Evolutionary conservation across 2,329 filamentous ascomycete species (phyloP).

Genomic region (Colletotrichum salicis): DNA sequence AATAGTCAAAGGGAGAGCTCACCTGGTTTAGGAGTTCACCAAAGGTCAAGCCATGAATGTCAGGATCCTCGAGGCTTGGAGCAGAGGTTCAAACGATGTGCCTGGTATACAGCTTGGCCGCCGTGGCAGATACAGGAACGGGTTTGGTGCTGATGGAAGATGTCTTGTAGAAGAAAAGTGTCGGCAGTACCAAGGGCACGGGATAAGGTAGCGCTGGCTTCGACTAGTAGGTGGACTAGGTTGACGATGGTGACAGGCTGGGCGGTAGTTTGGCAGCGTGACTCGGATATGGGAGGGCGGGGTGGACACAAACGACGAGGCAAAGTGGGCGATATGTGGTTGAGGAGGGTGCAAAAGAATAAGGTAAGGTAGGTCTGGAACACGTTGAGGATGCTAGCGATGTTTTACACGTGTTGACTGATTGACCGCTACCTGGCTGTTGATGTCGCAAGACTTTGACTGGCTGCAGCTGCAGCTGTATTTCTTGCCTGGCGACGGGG

Average conservation of each 20-base stretch:
- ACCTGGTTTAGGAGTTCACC: not conserved
- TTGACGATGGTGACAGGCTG: not conserved
- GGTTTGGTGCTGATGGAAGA: not conserved
- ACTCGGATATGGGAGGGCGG: not conserved
- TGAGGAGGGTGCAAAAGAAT: not conserved
- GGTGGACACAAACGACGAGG: conserved; percentile 6
- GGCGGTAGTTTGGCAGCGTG: conserved; percentile 3
- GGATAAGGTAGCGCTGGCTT: not conserved
- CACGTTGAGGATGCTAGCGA: conserved; percentile 15
- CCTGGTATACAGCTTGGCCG: no score
- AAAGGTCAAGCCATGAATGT: not conserved
- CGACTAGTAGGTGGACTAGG: not conserved
- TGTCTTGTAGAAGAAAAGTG: no score
- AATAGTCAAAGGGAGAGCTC: no score
- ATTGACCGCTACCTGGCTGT: conserved; percentile 15
- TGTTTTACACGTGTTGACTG: conserved; percentile 21
- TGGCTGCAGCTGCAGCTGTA: not conserved
- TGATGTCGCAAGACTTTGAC: not conserved
- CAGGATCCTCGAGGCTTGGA: not conserved
- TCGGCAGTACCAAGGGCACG: no score
- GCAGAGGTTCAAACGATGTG: not conserved
- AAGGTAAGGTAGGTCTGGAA: conserved; percentile 1
- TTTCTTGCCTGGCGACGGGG: not conserved
- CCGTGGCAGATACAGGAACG: not conserved
- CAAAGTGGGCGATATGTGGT: conserved; percentile 4